Conservation (phyloP, 2,329 filamentous ascomycete genomes). For the Aspergillus caelatus region DNA sequence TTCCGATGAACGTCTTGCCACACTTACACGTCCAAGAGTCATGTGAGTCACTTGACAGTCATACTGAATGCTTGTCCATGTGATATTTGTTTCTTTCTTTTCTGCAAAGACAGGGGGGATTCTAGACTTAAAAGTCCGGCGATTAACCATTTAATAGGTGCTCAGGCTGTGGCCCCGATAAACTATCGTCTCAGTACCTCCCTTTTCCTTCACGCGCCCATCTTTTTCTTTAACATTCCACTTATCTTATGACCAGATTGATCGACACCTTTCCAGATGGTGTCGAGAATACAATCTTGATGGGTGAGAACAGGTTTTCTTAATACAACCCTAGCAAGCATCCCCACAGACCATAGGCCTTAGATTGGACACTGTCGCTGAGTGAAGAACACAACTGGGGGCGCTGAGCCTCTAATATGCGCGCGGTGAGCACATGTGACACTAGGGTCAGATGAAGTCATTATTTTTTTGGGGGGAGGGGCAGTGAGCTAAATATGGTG, state of each 20-base stretch:
- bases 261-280: neutral
- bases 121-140: constrained; percentile 3
- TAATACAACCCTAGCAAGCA: neutral
- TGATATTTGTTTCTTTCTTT: constrained; percentile 3
- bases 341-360: neutral
- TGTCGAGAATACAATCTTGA: neutral
- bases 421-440: constrained; percentile 15
- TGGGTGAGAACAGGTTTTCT: neutral
- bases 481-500: neutral
- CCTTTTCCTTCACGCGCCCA: neutral
- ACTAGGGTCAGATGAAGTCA: constrained; percentile 11
- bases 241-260: neutral
- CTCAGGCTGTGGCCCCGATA: neutral
- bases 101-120: neutral
- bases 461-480: constrained; percentile 2
- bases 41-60: constrained; percentile 10
- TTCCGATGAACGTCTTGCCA: neutral
- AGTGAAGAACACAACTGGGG: neutral
- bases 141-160: constrained; percentile 1
- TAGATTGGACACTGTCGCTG: neutral
- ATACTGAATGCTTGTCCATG: constrained; percentile 9
- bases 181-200: neutral
- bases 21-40: neutral
- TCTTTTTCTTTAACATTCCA: neutral
- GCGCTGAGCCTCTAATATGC: constrained; percentile 4